Conservation (phyloP, 2,329 filamentous ascomycete species). For the Fusarium haematococcum region DNA sequence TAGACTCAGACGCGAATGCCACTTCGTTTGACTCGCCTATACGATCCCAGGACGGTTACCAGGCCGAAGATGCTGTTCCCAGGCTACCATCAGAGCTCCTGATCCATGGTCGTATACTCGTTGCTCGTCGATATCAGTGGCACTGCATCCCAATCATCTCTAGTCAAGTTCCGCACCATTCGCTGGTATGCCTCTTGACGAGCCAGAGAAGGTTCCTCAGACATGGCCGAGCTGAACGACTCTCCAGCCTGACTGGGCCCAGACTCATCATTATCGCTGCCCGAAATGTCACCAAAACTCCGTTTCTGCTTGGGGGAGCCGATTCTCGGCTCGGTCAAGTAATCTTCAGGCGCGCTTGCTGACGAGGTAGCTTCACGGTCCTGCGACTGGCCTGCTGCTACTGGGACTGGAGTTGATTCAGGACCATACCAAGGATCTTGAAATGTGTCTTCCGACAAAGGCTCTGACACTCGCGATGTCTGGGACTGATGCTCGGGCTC, state of each 20-base stretch:
- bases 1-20: neutral
- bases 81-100: slow-evolving; percentile 46
- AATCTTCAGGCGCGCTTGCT: neutral
- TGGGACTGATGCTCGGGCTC: neutral
- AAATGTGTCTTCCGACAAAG: neutral
- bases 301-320: slow-evolving; percentile 31
- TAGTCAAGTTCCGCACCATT: slow-evolving; percentile 47
- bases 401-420: neutral
- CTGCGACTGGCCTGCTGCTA: neutral
- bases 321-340: neutral
- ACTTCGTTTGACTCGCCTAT: neutral
- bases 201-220: slow-evolving; percentile 35
- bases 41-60: neutral
- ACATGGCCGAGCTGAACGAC: slow-evolving; percentile 28
- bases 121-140: slow-evolving; percentile 51
- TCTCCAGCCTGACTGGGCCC: slow-evolving; percentile 10
- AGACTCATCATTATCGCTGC: neutral
- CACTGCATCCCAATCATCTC: slow-evolving; percentile 47
- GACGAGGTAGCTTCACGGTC: neutral
- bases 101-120: slow-evolving; percentile 48
- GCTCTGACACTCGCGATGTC: neutral
- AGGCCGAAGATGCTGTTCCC: neutral
- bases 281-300: slow-evolving; percentile 22
- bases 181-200: slow-evolving; percentile 49
- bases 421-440: neutral